phyloP scores from a whole-genome alignment of 2,329 filamentous ascomycete genomes.

The Colletotrichum scovillei region DNA sequence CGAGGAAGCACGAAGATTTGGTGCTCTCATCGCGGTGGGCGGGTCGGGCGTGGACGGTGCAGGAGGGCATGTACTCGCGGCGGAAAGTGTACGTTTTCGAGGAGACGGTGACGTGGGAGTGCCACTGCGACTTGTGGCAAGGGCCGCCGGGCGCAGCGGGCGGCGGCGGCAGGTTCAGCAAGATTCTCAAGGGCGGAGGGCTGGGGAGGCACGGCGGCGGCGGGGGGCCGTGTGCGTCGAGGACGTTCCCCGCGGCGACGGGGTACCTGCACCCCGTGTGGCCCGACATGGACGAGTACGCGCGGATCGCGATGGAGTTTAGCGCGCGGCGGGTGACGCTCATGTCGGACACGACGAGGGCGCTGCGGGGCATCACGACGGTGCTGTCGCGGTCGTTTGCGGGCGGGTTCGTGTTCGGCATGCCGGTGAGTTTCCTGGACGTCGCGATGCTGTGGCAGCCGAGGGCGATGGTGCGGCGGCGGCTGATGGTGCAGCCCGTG shows the following conservation, averaged over 20 bases:
- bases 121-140: conserved; percentile 57
- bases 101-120: conserved; percentile 56
- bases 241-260: conserved; percentile 46
- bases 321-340: conserved; percentile 51
- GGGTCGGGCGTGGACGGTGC: conserved; percentile 55
- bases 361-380: conserved; percentile 55
- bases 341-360: conserved; percentile 55
- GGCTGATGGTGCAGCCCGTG: conserved; percentile 47
- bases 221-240: conserved; percentile 42
- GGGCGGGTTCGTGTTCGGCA: conserved; percentile 57
- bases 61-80: conserved; percentile 55
- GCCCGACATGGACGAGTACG: conserved; percentile 59
- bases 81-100: conserved; percentile 57
- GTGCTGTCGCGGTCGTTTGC: conserved; percentile 54
- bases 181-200: conserved; percentile 35
- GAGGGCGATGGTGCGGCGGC: conserved; percentile 53
- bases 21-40: conserved; percentile 53
- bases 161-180: conserved; percentile 38
- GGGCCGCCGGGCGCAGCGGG: conserved; percentile 23
- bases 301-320: conserved; percentile 56
- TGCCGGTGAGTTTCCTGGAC: conserved; percentile 59
- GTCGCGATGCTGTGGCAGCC: conserved; percentile 58
- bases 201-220: background rate
- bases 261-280: conserved; percentile 54
- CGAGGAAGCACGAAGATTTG: conserved; percentile 50